Base-by-base conservation (phyloP, 176 grass and related monocot genomes). In the Dendrocalamus sinicus region DNA sequence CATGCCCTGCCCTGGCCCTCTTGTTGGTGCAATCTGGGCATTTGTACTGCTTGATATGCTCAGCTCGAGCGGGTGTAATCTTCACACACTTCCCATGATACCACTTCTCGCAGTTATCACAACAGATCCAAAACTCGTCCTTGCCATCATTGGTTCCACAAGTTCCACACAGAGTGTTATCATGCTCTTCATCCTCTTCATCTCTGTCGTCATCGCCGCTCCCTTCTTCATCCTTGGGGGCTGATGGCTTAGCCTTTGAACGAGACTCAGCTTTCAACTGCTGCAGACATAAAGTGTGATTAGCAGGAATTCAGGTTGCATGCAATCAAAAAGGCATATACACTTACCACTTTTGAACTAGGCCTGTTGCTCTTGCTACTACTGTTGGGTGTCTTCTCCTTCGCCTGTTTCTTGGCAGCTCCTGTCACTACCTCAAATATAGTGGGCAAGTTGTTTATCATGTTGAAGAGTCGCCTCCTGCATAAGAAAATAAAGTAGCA, bases 41-140 rank as follows among this genome's bases (percentile, higher is more conserved):
- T 46, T 93, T 95, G 88, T 98, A 98, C 55, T 95, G 96, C 90
- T 98, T 98, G 83, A 98, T 98, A 32, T 98, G 96, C 91, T 98
- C 96, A 1, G 93, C 93, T n/a, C 92, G 89, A 19, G 96, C 96
- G 0, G 95, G 89, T 9, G 95, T 98, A 75, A 98, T 91, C 88
- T 89, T 98, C 28, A 98, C 96, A 22, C 96, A 98, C 77, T 92
- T 93, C 1, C 96, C 96, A 16, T 98, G 96, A 75, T 94, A 98
- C 96, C 93, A 98, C 79, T 87, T 89, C 86, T 98, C 93, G 13
- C 96, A 98, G 35, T 94, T 78, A 44, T 95, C 93, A 2, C 96
- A 98, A 53, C 93, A 95, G 76, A 98, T 98, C 96, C 93, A 98
- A 74, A 98, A 98, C 44, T 98, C 91, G 51, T 98, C 93, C 44